A percentile compares a stretch with the other conserved stretches of the same genome.
Evolutionary conservation across 2,329 filamentous ascomycete species (phyloP).

Genomic region (Aspergillus sp.): DNA sequence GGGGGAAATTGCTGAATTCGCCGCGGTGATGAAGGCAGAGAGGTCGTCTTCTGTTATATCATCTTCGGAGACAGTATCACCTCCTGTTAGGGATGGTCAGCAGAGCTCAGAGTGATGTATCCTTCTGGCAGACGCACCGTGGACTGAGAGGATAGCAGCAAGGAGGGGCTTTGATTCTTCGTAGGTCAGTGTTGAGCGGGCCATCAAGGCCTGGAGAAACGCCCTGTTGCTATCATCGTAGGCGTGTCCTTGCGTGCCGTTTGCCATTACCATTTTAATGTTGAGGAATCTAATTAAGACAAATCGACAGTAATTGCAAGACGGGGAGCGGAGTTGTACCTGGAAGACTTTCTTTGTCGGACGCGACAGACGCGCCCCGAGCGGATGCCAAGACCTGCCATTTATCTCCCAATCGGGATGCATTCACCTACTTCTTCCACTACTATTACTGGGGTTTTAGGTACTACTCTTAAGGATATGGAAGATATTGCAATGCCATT

Average conservation of each 20-base stretch:
- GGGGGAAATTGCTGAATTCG: conserved; percentile 70
- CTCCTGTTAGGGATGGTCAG: conserved; percentile 34
- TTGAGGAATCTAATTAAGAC: neutral
- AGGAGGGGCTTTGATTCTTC: conserved; percentile 71
- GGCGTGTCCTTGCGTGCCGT: conserved; percentile 18
- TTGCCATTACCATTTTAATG: neutral
- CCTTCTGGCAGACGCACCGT: conserved; percentile 38
- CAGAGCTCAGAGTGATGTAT: neutral
- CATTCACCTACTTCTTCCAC: neutral
- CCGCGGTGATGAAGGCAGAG: conserved; percentile 64
- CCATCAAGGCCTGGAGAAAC: conserved; percentile 85
- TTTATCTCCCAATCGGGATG: neutral
- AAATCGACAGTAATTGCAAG: neutral
- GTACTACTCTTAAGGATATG: neutral
- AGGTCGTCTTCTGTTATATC: conserved; percentile 71
- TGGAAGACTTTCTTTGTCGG: neutral
- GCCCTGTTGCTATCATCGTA: conserved; percentile 74
- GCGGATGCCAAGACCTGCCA: conserved; percentile 13
- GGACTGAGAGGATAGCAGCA: conserved; percentile 69
- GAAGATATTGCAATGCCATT: conserved; percentile 13
- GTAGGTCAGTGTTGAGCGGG: conserved; percentile 73
- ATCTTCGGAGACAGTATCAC: conserved; percentile 52
- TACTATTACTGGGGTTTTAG: neutral
- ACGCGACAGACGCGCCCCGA: conserved; percentile 15
- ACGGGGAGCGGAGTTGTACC: neutral